Conservation (phyloP, 208 protist genomes). For the Leptomonas seymouri region DNA sequence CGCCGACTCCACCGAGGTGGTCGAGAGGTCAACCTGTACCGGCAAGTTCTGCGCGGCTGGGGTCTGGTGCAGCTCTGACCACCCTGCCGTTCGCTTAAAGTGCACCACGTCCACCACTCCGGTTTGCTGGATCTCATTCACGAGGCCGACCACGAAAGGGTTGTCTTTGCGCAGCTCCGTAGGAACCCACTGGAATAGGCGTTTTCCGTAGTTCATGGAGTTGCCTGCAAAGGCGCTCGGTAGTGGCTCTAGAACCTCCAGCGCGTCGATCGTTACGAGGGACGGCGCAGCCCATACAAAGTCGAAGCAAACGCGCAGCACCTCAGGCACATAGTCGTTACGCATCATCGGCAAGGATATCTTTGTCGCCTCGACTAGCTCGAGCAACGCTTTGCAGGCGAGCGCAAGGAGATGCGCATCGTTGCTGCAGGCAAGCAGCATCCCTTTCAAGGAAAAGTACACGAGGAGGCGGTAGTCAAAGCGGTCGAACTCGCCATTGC, state of each 20-base stretch:
- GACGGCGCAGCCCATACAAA: constrained; percentile 38
- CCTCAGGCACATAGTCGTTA: constrained; percentile 46
- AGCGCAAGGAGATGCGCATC: constrained; percentile 47
- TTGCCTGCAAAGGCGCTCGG: not conserved
- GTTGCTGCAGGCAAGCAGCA: constrained; percentile 61
- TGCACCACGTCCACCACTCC: constrained; percentile 60
- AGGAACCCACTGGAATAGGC: constrained; percentile 30
- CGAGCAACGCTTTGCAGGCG: constrained; percentile 48
- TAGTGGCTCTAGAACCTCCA: constrained; percentile 13
- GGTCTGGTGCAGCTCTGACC: constrained; percentile 71
- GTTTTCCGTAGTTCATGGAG: constrained; percentile 14
- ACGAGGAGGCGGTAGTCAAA: constrained; percentile 78
- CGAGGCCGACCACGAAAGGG: constrained; percentile 43
- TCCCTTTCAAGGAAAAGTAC: constrained; percentile 64
- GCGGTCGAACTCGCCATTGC: constrained; percentile 29
- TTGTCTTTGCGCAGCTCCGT: constrained; percentile 22
- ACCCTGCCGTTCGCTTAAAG: constrained; percentile 63
- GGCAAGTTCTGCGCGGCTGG: constrained; percentile 33
- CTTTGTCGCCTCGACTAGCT: constrained; percentile 29
- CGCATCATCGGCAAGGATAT: constrained; percentile 43
- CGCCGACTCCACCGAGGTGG: constrained; percentile 29
- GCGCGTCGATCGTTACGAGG: constrained; percentile 18
- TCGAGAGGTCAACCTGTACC: constrained; percentile 24
- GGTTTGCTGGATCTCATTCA: constrained; percentile 60
- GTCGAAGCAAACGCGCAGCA: constrained; percentile 64